Base-by-base conservation (phyloP, 192 early-diverging fungal genomes). In the Podila verticillata region DNA sequence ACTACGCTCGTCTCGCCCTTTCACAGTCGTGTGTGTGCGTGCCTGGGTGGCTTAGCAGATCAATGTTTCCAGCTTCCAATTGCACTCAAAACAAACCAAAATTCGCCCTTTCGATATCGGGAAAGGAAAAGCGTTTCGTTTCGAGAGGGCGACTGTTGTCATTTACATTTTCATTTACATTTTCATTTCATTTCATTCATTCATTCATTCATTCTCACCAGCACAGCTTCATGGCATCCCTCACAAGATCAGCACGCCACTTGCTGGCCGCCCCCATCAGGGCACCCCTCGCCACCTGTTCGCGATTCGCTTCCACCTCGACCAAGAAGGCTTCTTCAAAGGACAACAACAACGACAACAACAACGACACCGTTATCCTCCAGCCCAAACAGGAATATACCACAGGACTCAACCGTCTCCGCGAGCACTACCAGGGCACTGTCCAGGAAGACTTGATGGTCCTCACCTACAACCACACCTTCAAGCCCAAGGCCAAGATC, bases 401-500 rank as follows among this genome's bases (percentile, higher is more conserved):
- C 17, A 82, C 66, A 24, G 72, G 68, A 32, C 51, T 85, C 7
- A 72, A 47, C 32, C 60, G 87, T 36, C 74, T 90, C 26, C 83
- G 75, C 31, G 87, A 90, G 69, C 85, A 87, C 48, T 90, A 86
- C 49, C 69, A 79, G 28, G 63, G 48, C 56, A 86, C 83, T 13
- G 62, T 90, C 8, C 80, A 82, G 32, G 86, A 88, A 48, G 87
- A 90, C 60, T 59, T 90, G 7, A 84, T 90, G 86, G 73, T 90
- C 20, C 35, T 90, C 47, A 84, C 74, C 0, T 90, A 88, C 70
- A 84, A 79, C 70, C 87, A 90, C 65, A 70, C 51, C n/a, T 74
- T 68, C 48, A 74, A 70, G 35, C 68, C 69, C n/a, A 74, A 82
- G 67, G 56, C 81, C 49, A 82, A 66, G 61, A 64, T 82, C 32